phyloP scores from a whole-genome alignment of 345 rosid genomes.

The Streptanthus diversifolius region DNA sequence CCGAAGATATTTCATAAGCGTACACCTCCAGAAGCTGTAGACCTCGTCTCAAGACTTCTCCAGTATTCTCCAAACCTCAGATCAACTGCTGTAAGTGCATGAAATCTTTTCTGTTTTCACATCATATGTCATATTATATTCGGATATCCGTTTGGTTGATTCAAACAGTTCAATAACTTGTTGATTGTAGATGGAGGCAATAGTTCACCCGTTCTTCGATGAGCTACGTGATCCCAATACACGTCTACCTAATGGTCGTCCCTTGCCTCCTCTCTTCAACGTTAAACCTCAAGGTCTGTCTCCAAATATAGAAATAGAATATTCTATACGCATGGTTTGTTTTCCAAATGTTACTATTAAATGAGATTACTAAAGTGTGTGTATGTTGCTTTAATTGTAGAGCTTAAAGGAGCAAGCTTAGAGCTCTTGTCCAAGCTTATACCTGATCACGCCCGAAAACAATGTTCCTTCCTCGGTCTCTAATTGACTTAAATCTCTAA shows the following conservation, averaged over 20 bases:
- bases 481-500: neutral
- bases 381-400: conserved; percentile 20
- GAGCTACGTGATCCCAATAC: conserved; percentile 74
- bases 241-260: conserved; percentile 71
- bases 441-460: conserved; percentile 47
- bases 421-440: conserved; percentile 41
- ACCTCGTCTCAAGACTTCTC: conserved; percentile 58
- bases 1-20: conserved; percentile 61
- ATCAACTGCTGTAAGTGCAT: conserved; percentile 52
- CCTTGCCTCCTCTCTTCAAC: conserved; percentile 70
- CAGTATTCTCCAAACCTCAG: conserved; percentile 66
- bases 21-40: conserved; percentile 67
- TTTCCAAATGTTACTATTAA: neutral
- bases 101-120: neutral
- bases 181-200: conserved; percentile 39
- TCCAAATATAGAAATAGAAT: neutral
- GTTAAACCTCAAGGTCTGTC: conserved; percentile 40
- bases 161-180: neutral
- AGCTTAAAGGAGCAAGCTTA: conserved; percentile 46
- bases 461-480: conserved; percentile 27
- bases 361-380: neutral
- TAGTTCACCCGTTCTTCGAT: conserved; percentile 75
- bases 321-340: neutral
- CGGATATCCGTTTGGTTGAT: neutral
- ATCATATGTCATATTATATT: neutral